Evolutionary conservation across 1,139 yeast genomes (phyloP).

Genomic region (Citeromyces hawaiiensis): DNA sequence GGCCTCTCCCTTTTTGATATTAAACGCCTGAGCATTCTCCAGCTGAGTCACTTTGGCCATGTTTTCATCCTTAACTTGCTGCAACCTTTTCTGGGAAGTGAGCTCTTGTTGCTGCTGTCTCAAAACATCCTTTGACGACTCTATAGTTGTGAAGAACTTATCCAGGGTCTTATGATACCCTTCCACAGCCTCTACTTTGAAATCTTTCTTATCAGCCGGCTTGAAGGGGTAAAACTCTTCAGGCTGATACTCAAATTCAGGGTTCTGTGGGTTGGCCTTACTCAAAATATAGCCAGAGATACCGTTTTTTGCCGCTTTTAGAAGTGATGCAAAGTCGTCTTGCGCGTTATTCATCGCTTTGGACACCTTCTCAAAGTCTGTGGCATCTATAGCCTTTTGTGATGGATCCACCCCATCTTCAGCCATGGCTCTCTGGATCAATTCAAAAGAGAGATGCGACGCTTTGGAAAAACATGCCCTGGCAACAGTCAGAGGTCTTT

Average conservation of each 20-base stretch:
- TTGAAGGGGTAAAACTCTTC: constrained; percentile 83
- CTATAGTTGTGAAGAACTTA: constrained; percentile 71
- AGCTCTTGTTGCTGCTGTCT: constrained; percentile 66
- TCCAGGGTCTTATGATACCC: constrained; percentile 81
- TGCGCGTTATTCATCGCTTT: constrained; percentile 38
- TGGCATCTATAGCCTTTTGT: constrained; percentile 11
- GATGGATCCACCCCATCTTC: constrained; percentile 32
- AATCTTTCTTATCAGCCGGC: constrained; percentile 32
- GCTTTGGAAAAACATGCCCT: constrained; percentile 57
- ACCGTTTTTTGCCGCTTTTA: constrained; percentile 17
- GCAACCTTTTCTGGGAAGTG: constrained; percentile 60
- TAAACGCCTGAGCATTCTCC: constrained; percentile 47
- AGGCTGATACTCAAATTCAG: constrained; percentile 35
- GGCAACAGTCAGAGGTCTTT: constrained; percentile 48
- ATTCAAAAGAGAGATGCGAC: constrained; percentile 68
- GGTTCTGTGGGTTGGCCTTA: constrained; percentile 39
- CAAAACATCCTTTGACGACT: constrained; percentile 64
- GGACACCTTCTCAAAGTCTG: constrained; percentile 19
- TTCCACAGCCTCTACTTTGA: constrained; percentile 14
- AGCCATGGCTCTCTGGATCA: constrained; percentile 46
- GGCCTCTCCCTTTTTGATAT: constrained; percentile 59
- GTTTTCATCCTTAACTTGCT: constrained; percentile 65
- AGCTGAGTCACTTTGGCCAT: constrained; percentile 58
- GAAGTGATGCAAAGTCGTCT: constrained; percentile 17
- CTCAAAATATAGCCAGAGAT: constrained; percentile 55